phyloP scores from a whole-genome alignment of 495 filamentous ascomycete species.

The Eremomyces bilateralis region DNA sequence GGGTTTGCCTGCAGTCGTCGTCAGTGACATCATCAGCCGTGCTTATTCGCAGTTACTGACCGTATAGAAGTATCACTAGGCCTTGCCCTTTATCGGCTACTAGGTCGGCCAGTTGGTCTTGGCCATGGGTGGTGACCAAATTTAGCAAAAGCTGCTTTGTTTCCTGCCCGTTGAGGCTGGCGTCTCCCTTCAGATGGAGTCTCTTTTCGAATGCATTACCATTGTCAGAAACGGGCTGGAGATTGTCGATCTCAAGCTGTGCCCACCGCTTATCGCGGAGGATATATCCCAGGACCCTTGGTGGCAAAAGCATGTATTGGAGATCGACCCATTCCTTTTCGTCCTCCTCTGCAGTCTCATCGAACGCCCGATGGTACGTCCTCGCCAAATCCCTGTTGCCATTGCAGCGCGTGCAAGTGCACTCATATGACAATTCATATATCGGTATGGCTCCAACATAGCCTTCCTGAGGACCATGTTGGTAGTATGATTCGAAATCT shows the following conservation, averaged over 20 bases:
- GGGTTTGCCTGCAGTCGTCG: neutral
- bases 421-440: neutral
- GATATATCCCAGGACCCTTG: neutral
- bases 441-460: neutral
- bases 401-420: neutral
- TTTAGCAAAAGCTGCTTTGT: no score
- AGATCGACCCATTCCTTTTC: no score
- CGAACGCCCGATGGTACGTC: neutral
- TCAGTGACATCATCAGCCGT: neutral
- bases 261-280: neutral
- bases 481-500: neutral
- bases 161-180: no score
- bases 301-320: neutral
- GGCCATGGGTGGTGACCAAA: no score
- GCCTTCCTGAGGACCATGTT: neutral
- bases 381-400: neutral
- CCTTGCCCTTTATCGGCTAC: neutral
- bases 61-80: neutral
- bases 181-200: no score
- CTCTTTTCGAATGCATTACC: no score
- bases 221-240: neutral
- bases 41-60: neutral
- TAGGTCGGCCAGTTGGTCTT: neutral
- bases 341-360: no score
- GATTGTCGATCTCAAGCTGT: neutral